phyloP scores from a whole-genome alignment of 345 rosid genomes.

The Ceriops zippeliana region DNA sequence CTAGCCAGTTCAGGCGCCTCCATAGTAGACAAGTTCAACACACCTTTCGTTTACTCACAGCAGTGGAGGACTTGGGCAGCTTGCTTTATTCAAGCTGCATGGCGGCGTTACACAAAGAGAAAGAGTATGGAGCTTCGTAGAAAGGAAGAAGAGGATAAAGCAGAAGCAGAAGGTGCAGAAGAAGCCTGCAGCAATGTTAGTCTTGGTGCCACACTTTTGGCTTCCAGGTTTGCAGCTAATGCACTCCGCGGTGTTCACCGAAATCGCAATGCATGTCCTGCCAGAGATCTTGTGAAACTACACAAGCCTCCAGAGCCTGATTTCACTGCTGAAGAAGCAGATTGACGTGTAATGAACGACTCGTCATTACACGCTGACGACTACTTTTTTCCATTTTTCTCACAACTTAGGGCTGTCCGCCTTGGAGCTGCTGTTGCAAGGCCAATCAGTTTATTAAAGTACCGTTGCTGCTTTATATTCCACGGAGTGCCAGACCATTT shows the following conservation, averaged over 20 bases:
- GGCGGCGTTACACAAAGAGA: slow-evolving; percentile 83
- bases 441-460: neutral
- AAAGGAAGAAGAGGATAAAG: slow-evolving; percentile 66
- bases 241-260: slow-evolving; percentile 86
- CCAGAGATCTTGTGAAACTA: slow-evolving; percentile 65
- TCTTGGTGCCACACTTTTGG: slow-evolving; percentile 86
- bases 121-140: slow-evolving; percentile 68
- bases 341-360: slow-evolving; percentile 21
- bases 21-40: slow-evolving; percentile 98
- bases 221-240: slow-evolving; percentile 82
- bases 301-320: slow-evolving; percentile 98
- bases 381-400: neutral
- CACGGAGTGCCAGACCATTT: too few species aligned
- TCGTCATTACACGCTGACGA: neutral
- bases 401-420: neutral
- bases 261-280: slow-evolving; percentile 65
- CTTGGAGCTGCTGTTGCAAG: neutral
- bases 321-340: slow-evolving; percentile 78
- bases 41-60: slow-evolving; percentile 92
- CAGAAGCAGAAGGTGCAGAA: slow-evolving; percentile 44
- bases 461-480: too few species aligned
- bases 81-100: slow-evolving; percentile 91
- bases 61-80: slow-evolving; percentile 99
- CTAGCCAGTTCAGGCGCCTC: slow-evolving; percentile 45
- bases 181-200: slow-evolving; percentile 34